Evolutionary conservation across 2,329 filamentous ascomycete genomes (phyloP), one percentile per base, ranked within the genome.

Genomic region (Fusarium hostae): DNA sequence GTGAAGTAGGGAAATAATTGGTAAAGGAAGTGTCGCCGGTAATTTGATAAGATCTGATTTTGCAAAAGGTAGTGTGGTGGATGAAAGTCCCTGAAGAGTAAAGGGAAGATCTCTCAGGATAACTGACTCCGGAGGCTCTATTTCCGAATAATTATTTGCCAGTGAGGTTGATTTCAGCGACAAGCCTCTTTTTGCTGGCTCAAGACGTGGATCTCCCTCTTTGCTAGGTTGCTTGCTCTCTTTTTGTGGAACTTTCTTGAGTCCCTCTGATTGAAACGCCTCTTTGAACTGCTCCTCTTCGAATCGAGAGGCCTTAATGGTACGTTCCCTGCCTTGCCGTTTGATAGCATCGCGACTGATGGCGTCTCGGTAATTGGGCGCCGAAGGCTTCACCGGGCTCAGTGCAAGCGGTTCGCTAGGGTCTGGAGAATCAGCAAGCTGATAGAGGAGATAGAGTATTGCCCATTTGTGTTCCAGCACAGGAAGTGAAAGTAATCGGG

Each of bases 381-480:
- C 81, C 57, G 77, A 82, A 48, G 77, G 83, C 76, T 78, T 84
- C 72, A 80, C 78, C 12, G 82, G 84, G 60, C 79, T 85, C 39
- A 85, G 74, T n/a, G 84, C 84, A 15, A 84, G 79, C 45, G 85
- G 87, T 59, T 88, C 85, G 74, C 81, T 84, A 4, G 87, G 87
- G 66, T 89, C 85, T 37, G 87, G 86, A 6, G 88, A 89, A 77
- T 95, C 92, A 68, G 93, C 90, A 51, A 98, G 88, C 76, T 94
- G 91, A 79, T 96, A 92, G 44, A 99, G 88, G 44, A 99, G 90
- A 79, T 97, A 97, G 24, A 99, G 86, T 72, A 99, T 98, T 6
- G 93, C 94, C 94, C 95, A 98, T 87, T 99, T 99, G 81, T 97
- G 93, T 77, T 93, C 92, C 47, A 99, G 87, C 9, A 98, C 95